These are phyloP conservation scores for Chaetomium tenue DNA, from an alignment of 495 filamentous ascomycete genomes.

Conservation along the genomic window DNA sequence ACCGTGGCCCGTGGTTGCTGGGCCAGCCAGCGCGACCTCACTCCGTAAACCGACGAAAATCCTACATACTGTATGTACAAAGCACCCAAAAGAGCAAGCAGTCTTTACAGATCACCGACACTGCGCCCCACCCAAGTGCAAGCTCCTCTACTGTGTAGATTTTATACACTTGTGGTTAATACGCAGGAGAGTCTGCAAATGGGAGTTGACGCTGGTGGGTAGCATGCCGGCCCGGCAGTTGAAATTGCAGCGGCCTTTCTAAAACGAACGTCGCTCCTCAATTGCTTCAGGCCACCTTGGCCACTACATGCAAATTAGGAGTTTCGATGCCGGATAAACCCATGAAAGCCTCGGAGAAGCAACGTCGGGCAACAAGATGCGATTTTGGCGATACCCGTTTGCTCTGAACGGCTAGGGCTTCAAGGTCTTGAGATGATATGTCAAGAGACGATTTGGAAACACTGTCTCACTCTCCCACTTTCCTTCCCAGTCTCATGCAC, in stretches of 20 bases:
- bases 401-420: too few relatives aligned
- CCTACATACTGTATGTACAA: background rate
- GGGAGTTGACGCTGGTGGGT: background rate
- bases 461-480: background rate
- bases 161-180: background rate
- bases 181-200: background rate
- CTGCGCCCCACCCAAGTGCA: too few relatives aligned
- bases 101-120: too few relatives aligned
- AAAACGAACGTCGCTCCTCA: background rate
- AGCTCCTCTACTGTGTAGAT: background rate
- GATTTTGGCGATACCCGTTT: too few relatives aligned
- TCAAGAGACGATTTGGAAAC: too few relatives aligned
- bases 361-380: background rate
- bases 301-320: background rate
- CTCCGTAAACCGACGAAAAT: background rate
- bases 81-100: too few relatives aligned
- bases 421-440: too few relatives aligned
- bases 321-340: background rate
- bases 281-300: slow-evolving; percentile 1
- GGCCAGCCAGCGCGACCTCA: background rate
- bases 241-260: background rate
- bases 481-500: background rate
- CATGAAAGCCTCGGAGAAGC: background rate
- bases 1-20: background rate
- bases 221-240: background rate